Evolutionary conservation across 169 alveolate species (phyloP).

Genomic region (Cardiosporidium cionae): DNA sequence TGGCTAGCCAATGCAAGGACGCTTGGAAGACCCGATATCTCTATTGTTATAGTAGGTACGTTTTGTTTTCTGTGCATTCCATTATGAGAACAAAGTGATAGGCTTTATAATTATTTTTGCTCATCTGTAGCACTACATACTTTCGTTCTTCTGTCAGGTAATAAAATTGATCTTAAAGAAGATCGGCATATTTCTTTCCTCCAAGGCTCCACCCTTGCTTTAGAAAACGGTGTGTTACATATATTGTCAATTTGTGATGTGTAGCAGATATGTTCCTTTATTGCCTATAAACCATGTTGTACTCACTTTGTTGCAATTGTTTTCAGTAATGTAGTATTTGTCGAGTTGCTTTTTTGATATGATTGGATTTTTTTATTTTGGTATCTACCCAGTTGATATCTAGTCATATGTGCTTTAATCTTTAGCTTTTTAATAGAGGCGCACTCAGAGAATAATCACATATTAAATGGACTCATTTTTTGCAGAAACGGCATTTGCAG

Average conservation of each 20-base stretch:
- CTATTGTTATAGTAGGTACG: conserved; percentile 60
- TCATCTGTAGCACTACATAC: not conserved
- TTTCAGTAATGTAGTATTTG: not conserved
- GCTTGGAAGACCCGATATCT: conserved; percentile 62
- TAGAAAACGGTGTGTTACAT: conserved; percentile 62
- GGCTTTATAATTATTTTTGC: not conserved
- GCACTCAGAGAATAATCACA: too few species aligned
- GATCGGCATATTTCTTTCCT: conserved; percentile 59
- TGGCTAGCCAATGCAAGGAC: conserved; percentile 69
- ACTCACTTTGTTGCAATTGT: not conserved
- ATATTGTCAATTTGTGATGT: too few species aligned
- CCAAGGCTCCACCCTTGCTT: conserved; percentile 75
- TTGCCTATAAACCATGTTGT: too few species aligned
- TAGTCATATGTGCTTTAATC: not conserved
- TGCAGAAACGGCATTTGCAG: conserved; percentile 59
- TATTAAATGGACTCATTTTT: too few species aligned
- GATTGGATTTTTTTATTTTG: too few species aligned
- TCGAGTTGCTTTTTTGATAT: not conserved
- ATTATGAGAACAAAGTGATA: too few species aligned
- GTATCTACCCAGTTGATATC: too few species aligned
- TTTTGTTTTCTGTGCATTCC: not conserved
- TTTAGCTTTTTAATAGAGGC: too few species aligned
- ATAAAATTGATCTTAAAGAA: conserved; percentile 32
- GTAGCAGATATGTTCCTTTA: too few species aligned
- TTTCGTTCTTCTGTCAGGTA: not conserved